Base-by-base conservation (phyloP, 148 eudicot species). In the Rhododendron henanense region DNA sequence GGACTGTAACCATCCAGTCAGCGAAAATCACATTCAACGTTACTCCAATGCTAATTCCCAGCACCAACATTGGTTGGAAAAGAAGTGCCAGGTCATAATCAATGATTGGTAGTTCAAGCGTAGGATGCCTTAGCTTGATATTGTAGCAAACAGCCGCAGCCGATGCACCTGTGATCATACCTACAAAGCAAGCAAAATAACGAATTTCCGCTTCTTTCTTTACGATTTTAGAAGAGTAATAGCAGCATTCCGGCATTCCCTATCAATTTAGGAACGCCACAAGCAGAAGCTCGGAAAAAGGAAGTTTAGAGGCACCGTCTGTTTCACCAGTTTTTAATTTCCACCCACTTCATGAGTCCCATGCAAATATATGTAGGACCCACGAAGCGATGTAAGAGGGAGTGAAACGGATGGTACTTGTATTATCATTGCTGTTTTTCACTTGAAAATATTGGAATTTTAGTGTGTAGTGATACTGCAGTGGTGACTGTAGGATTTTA, bases 91-190 rank as follows among this genome's bases (percentile, higher is more conserved):
- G 90, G 87, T 96, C 99, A 78, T 96, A 96, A 83, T 96, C 99
- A 76, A 96, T 96, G 89, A 96, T 88, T 1, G 99, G 99, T 94
- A 93, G 90, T 77, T 95, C 95, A 37, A 94, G 88, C 10, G 98
- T 95, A 13, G 99, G 98, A 90, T 96, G 99, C 84, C 98, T 90
- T 77, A 93, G 91, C 88, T 89, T 93, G 59, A 96, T 92, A 88
- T 96, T 95, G 69, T 95, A 95, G 87, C 90, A 96, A 67, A 96
- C 97, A 69, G 95, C 90, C 25, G 99, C 92, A 33, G 51, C 93
- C 28, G 99, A 94, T 44, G 97, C 98, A 28, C 99, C 99, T 96
- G 93, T 96, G 81, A 96, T 94, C 99, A 96, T 94, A 90, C 97
- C 99, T 96, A 73, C 85, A 79, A 53, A 71, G 37, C 39, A 71